Evolutionary conservation across 2,329 filamentous ascomycete genomes (phyloP).

Genomic region (Pyricularia grisea): DNA sequence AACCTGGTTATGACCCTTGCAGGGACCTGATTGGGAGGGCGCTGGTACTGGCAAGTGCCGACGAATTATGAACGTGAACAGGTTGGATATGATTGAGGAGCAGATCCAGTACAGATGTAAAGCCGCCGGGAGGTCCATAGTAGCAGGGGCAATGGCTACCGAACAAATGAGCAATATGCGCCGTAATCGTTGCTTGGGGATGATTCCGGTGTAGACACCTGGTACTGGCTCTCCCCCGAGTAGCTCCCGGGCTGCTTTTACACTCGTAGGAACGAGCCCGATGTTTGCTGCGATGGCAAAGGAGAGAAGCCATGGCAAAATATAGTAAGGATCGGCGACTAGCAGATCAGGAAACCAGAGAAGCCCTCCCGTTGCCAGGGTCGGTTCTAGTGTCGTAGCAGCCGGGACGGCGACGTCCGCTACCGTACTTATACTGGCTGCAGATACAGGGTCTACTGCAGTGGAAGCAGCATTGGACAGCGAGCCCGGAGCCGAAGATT

Average conservation of each 20-base stretch:
- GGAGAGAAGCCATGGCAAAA: slow-evolving; percentile 33
- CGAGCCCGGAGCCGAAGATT: background rate
- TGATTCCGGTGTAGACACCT: background rate
- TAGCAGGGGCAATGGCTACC: slow-evolving; percentile 23
- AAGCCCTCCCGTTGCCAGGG: slow-evolving; percentile 37
- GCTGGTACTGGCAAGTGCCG: slow-evolving; percentile 15
- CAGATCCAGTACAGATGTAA: slow-evolving; percentile 34
- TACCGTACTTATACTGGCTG: background rate
- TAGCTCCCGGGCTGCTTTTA: background rate
- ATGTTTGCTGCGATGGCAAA: slow-evolving; percentile 23
- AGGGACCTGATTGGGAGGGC: slow-evolving; percentile 8
- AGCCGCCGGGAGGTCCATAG: slow-evolving; percentile 28
- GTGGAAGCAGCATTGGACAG: background rate
- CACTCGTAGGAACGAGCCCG: slow-evolving; percentile 16
- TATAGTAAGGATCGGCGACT: slow-evolving; percentile 38
- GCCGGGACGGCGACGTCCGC: background rate
- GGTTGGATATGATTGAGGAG: slow-evolving; percentile 18
- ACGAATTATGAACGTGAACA: slow-evolving; percentile 13
- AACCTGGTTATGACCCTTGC: slow-evolving; percentile 11
- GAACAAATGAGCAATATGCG: slow-evolving; percentile 19
- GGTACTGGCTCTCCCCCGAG: background rate
- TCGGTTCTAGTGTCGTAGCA: slow-evolving; percentile 12
- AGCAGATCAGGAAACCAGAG: slow-evolving; percentile 49
- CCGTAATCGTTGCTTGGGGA: slow-evolving; percentile 11
- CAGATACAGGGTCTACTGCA: background rate